Evolutionary conservation across 805 yeast genomes (phyloP).

Genomic region (Metschnikowia lochheadii): DNA sequence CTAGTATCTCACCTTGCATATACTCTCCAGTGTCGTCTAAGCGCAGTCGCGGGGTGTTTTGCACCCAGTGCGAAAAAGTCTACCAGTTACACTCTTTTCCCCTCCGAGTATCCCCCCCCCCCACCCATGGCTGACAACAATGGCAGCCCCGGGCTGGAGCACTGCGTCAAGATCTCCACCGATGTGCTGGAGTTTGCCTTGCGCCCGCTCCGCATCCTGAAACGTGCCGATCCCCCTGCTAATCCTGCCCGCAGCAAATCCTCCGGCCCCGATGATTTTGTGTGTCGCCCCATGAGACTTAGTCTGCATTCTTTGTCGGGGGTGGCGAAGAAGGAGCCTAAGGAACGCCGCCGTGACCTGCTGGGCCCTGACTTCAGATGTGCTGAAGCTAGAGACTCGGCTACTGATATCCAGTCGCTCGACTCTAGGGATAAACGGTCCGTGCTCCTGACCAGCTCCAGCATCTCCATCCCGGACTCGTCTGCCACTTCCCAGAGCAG

Average conservation of each 20-base stretch:
- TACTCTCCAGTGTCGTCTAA: neutral
- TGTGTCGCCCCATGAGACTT: slow-evolving; percentile 35
- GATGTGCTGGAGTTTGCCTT: slow-evolving; percentile 8
- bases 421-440: slow-evolving; percentile 1
- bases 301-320: slow-evolving; percentile 13
- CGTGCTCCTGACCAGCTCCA: neutral
- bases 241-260: neutral
- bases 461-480: neutral
- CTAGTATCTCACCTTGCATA: neutral
- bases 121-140: slow-evolving; percentile 1
- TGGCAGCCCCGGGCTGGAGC: neutral
- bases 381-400: neutral
- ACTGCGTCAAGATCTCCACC: neutral
- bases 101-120: neutral
- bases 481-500: slow-evolving; percentile 5
- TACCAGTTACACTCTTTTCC: neutral
- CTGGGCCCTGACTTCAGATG: neutral
- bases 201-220: slow-evolving; percentile 16
- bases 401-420: neutral
- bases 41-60: neutral
- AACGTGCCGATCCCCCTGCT: slow-evolving; percentile 5
- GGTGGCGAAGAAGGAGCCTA: neutral
- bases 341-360: neutral
- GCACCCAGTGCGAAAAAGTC: slow-evolving; percentile 11
- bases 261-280: slow-evolving; percentile 26